Conservation (phyloP, 352 stramenopile species). For the Pythium aquatile region DNA sequence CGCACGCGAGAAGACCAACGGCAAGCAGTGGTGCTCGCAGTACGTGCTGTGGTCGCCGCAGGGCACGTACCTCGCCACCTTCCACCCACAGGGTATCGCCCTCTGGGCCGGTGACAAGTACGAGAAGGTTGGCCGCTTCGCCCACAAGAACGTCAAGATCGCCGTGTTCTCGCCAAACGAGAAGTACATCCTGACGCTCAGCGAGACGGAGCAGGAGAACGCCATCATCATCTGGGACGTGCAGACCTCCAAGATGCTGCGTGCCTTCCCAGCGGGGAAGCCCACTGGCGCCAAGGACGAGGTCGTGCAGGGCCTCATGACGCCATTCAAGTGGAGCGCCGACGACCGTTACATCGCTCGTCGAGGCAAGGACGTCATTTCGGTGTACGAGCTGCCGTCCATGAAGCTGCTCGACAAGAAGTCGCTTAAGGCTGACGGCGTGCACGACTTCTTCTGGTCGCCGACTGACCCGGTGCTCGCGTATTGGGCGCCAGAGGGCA, state of each 20-base stretch:
- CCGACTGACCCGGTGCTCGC: constrained; percentile 93
- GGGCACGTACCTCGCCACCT: constrained; percentile 97
- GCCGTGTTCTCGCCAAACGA: constrained; percentile 95
- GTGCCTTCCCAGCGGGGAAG: constrained; percentile 80
- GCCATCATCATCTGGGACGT: constrained; percentile 98
- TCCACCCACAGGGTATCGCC: constrained; percentile 96
- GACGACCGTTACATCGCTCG: constrained; percentile 96
- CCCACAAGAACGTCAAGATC: constrained; percentile 94
- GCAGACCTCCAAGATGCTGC: constrained; percentile 85
- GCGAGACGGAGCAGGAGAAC: constrained; percentile 91
- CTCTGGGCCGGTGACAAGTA: constrained; percentile 97
- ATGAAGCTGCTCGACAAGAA: constrained; percentile 99
- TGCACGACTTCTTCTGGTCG: constrained; percentile 98
- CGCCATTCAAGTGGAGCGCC: constrained; percentile 94
- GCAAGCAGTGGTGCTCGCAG: constrained; percentile 97
- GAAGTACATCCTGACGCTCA: constrained; percentile 97
- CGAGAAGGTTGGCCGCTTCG: constrained; percentile 97
- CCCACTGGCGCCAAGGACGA: constrained; percentile 67
- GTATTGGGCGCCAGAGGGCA: constrained; percentile 97
- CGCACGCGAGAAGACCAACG: constrained; percentile 93
- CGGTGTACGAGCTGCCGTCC: constrained; percentile 94
- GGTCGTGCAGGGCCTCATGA: constrained; percentile 80
- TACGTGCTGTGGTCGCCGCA: constrained; percentile 97
- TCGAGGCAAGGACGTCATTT: constrained; percentile 91
- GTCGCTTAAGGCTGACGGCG: constrained; percentile 92